These are phyloP conservation scores for Maudiozyma humilis DNA, from an alignment of 1,139 yeast genomes.

Conservation along the genomic window DNA sequence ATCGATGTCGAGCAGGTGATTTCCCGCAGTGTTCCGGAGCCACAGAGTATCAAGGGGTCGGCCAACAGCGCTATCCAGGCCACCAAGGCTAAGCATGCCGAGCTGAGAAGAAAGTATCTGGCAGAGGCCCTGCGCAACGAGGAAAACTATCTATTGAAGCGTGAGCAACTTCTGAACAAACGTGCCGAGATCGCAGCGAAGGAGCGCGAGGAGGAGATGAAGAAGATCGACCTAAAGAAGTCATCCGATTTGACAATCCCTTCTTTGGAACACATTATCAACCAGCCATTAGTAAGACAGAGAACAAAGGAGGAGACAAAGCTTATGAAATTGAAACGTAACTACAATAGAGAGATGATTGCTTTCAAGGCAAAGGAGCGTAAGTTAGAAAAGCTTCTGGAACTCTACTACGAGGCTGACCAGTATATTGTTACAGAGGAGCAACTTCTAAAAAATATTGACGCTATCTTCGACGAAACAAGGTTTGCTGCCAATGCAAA, in stretches of 20 bases:
- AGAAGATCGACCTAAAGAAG: constrained; percentile 16
- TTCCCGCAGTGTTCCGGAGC: constrained; percentile 42
- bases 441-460: constrained; percentile 30
- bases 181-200: constrained; percentile 31
- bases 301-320: constrained; percentile 62
- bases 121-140: constrained; percentile 59
- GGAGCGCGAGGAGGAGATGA: constrained; percentile 30
- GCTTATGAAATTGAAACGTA: constrained; percentile 43
- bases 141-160: constrained; percentile 41
- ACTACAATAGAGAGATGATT: constrained; percentile 42
- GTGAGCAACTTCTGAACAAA: constrained; percentile 32
- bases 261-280: constrained; percentile 59
- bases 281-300: constrained; percentile 61
- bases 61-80: constrained; percentile 42
- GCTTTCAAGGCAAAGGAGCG: constrained; percentile 39
- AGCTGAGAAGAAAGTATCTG: constrained; percentile 65
- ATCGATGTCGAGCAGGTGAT: constrained; percentile 55
- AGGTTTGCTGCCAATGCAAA: constrained; percentile 3
- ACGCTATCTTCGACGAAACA: constrained; percentile 29
- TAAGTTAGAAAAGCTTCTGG: constrained; percentile 51
- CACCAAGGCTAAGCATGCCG: constrained; percentile 51
- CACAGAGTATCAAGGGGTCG: constrained; percentile 30
- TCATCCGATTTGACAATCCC: constrained; percentile 57
- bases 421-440: constrained; percentile 34
- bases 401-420: constrained; percentile 63